Evolutionary conservation across 305 asterid species (phyloP).

Genomic region (Nicotiana rustica): DNA sequence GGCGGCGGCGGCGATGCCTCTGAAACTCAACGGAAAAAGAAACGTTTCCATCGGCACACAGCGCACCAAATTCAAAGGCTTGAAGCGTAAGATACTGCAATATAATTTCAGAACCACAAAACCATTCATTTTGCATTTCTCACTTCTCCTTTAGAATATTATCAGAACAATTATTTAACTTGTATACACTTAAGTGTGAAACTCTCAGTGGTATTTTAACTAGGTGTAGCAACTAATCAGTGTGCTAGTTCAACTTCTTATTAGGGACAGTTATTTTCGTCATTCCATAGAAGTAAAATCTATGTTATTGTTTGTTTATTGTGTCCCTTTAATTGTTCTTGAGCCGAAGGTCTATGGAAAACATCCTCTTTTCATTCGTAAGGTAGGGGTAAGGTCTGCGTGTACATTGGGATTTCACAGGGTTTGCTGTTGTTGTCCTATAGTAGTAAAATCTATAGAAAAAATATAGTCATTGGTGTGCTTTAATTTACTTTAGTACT

Average conservation of each 20-base stretch:
- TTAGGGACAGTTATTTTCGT: neutral
- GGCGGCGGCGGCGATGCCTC: conserved; percentile 59
- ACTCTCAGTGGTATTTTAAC: neutral
- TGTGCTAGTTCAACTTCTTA: neutral
- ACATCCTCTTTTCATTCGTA: no score
- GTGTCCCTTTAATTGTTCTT: no score
- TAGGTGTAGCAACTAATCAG: neutral
- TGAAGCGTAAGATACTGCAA: conserved; percentile 63
- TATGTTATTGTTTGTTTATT: no score
- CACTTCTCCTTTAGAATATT: neutral
- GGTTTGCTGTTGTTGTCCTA: neutral
- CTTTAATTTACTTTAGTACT: conserved; percentile 9
- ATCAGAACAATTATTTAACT: neutral
- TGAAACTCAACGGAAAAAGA: conserved; percentile 66
- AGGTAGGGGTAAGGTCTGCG: no score
- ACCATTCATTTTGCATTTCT: no score
- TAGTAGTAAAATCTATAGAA: neutral
- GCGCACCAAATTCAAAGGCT: conserved; percentile 92
- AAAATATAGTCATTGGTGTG: neutral
- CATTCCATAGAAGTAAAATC: neutral
- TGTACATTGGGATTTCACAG: no score
- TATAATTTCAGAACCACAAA: no score
- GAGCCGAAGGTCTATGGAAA: no score
- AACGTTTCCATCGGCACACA: conserved; percentile 91
- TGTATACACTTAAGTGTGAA: neutral